A percentile compares a stretch with the other conserved stretches of the same genome.
These are phyloP conservation scores for Coniella lustricola DNA, from an alignment of 2,329 filamentous ascomycete genomes.

Conservation along the genomic window DNA sequence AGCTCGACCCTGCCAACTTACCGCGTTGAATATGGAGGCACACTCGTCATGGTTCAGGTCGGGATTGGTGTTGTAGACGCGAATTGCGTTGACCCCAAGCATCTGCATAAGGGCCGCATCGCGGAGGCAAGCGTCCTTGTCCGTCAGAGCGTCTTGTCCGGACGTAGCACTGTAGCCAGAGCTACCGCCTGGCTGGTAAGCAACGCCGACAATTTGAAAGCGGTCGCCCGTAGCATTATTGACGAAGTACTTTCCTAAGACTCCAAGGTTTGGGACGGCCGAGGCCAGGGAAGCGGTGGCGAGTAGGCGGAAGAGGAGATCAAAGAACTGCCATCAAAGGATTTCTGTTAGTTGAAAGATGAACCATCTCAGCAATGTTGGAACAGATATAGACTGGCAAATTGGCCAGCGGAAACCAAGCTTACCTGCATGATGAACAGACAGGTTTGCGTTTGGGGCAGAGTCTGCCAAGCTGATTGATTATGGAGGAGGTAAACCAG, in stretches of 20 bases:
- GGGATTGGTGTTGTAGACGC: constrained; percentile 63
- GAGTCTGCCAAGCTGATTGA: not conserved
- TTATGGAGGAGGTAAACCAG: not conserved
- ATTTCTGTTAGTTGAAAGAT: not conserved
- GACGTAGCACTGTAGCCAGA: constrained; percentile 50
- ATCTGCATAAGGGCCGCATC: constrained; percentile 61
- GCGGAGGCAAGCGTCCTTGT: constrained; percentile 51
- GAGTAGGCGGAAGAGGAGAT: constrained; percentile 4
- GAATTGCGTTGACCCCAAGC: constrained; percentile 59
- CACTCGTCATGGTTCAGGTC: constrained; percentile 60
- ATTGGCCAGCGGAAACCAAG: not conserved
- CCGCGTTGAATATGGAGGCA: constrained; percentile 60
- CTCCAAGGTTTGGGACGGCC: constrained; percentile 51
- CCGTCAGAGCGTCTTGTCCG: constrained; percentile 53
- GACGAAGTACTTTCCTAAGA: constrained; percentile 53
- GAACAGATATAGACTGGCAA: too few relatives aligned
- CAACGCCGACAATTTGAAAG: constrained; percentile 61
- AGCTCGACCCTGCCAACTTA: constrained; percentile 20
- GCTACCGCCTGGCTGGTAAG: constrained; percentile 63
- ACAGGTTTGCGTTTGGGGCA: not conserved
- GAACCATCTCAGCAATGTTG: too few relatives aligned
- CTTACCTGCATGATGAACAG: not conserved
- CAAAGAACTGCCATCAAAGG: constrained; percentile 8
- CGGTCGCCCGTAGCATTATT: constrained; percentile 50
- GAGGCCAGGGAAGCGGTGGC: constrained; percentile 41